These are phyloP conservation scores for Dimocarpus longan DNA, from an alignment of 345 rosid genomes.

Conservation along the genomic window DNA sequence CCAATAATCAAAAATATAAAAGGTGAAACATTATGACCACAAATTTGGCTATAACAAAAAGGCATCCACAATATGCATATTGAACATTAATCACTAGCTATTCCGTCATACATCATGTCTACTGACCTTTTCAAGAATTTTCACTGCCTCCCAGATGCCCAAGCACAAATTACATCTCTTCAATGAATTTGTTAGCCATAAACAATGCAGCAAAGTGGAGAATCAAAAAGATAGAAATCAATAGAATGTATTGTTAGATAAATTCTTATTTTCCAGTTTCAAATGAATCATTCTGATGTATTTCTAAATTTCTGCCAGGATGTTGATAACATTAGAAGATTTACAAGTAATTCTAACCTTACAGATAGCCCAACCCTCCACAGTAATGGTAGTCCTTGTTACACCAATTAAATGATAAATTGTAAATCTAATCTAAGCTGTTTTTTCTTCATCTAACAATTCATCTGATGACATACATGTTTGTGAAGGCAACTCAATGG, in stretches of 20 bases:
- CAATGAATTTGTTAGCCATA: neutral
- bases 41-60: neutral
- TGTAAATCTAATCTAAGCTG: conserved; percentile 32
- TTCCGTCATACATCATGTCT: neutral
- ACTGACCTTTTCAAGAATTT: conserved; percentile 24
- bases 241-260: conserved; percentile 11
- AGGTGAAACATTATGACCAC: neutral
- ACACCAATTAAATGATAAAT: conserved; percentile 35
- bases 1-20: neutral
- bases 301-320: conserved; percentile 24
- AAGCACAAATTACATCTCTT: conserved; percentile 1
- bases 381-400: conserved; percentile 21
- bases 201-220: conserved; percentile 15
- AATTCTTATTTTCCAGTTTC: conserved; percentile 30
- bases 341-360: conserved; percentile 36
- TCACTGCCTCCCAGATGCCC: conserved; percentile 11
- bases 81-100: neutral
- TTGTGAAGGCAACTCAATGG: conserved; percentile 25
- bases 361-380: conserved; percentile 31
- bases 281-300: conserved; percentile 34
- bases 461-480: conserved; percentile 27
- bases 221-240: conserved; percentile 8
- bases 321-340: conserved; percentile 31
- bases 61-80: neutral
- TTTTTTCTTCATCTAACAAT: conserved; percentile 25